phyloP scores from a whole-genome alignment of 371 early-diverging fungal genomes.

The Mucor ambiguus region DNA sequence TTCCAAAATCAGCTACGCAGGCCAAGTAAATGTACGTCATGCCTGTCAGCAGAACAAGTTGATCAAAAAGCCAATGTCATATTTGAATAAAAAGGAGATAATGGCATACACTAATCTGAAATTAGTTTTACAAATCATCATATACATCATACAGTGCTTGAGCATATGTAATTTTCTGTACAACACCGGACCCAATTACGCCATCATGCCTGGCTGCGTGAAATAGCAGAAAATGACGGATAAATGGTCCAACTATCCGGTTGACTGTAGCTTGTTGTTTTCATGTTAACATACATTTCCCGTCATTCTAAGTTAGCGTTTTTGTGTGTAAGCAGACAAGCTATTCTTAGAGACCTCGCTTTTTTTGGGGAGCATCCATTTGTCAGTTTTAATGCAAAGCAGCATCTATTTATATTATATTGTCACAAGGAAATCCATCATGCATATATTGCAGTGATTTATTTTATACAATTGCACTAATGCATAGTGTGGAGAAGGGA shows the following conservation, averaged over 20 bases:
- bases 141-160: neutral
- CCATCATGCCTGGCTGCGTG: neutral
- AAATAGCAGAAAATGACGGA: neutral
- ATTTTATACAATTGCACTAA: neutral
- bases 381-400: neutral
- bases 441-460: neutral
- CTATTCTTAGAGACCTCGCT: neutral
- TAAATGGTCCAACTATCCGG: constrained; percentile 3
- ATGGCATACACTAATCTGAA: neutral
- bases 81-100: neutral
- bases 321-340: neutral
- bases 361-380: neutral
- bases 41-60: neutral
- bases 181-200: neutral
- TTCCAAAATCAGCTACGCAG: neutral
- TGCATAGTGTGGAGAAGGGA: neutral
- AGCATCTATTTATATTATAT: neutral
- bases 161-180: neutral
- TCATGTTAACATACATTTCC: neutral
- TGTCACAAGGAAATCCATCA: neutral
- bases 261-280: neutral
- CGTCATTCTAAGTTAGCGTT: neutral
- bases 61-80: neutral
- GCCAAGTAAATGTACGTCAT: neutral
- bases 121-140: neutral